phyloP scores from a whole-genome alignment of 495 filamentous ascomycete genomes.

The Copromyces sp. region DNA sequence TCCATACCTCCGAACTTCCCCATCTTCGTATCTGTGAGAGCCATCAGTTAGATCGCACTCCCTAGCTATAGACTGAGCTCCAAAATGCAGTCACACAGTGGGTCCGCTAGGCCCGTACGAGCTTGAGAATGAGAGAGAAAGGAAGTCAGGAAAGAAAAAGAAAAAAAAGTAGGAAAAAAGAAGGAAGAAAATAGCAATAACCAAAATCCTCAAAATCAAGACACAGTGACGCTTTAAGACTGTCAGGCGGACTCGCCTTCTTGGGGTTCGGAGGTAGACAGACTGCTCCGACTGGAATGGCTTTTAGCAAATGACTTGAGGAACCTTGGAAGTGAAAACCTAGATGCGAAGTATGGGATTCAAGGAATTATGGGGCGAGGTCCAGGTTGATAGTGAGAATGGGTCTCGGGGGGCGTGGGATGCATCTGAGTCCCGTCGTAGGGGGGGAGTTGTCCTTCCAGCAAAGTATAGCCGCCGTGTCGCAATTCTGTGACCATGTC shows the following conservation, averaged over 20 bases:
- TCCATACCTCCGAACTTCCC: conserved; percentile 44
- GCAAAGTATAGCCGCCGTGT: not conserved
- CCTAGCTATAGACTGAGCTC: not conserved
- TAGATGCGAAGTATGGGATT: not conserved
- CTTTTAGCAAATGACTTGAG: not conserved
- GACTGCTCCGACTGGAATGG: not conserved
- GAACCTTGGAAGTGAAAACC: not conserved
- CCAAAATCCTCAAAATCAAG: not conserved
- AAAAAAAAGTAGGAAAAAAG: not conserved
- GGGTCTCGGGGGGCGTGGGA: not conserved
- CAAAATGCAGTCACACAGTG: not conserved
- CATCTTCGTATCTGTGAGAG: conserved; percentile 37
- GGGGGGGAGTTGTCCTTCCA: not conserved
- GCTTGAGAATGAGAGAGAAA: not conserved
- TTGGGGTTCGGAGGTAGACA: not conserved
- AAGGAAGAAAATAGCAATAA: not conserved
- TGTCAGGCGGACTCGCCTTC: not conserved
- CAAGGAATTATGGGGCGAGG: not conserved
- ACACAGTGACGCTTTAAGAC: not conserved
- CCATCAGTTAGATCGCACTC: not conserved
- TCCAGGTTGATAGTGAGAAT: not conserved
- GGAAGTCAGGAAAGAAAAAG: not conserved
- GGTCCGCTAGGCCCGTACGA: not conserved
- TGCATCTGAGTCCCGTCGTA: not conserved
- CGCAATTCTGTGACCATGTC: not conserved